Evolutionary conservation across 495 filamentous ascomycete genomes (phyloP), one percentile per base, ranked within the genome.

Genomic region (Aspergillus haitiensis): DNA sequence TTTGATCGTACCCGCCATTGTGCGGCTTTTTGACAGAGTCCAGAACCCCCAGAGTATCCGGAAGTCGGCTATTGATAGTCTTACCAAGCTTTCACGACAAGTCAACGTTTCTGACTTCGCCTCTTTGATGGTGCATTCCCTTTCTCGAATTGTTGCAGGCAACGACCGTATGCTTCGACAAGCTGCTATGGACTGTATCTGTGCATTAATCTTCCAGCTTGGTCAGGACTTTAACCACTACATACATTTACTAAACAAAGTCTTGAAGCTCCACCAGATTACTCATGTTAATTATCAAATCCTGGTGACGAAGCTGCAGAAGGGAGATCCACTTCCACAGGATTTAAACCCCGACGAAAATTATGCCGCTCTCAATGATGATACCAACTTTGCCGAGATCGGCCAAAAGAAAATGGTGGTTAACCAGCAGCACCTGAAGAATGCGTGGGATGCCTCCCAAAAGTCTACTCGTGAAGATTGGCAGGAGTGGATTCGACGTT

Each of bases 101-200:
- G 95, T 99, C 64, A 98, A 99, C 70, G 87, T 99, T 35, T 96
- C 94, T 47, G 94, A 98, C 69, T 97, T 93, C 70, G 92, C 94
- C 7, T 92, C 94, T 16, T 87, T 91, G 64, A 97, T 98, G 67
- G 89, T 98, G 37, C 94, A 97, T 70, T 92, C 91, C 9, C 72
- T 99, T 33, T 87, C 88, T 12, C 79, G 93, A 47, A 86, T 97
- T 21, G 82, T 98, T 33, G 79, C 84, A 31, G 84, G 83, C 50
- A 78, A 74, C 50, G 92, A 97, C 64, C 81, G 81, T n/a, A 78
- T 81, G 11, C 67, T 98, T 55, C 86, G 90, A 60, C 83, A 90
- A 64, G 86, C 92, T 44, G 93, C 93, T n/a, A 76, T 99, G 50
- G 94, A 99, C 71, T 97, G 93, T 8, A 85, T 98, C 13, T 97